A percentile compares a stretch with the other conserved stretches of the same genome.
Conservation (phyloP, 208 protist species). For the Willaertia magna region DNA sequence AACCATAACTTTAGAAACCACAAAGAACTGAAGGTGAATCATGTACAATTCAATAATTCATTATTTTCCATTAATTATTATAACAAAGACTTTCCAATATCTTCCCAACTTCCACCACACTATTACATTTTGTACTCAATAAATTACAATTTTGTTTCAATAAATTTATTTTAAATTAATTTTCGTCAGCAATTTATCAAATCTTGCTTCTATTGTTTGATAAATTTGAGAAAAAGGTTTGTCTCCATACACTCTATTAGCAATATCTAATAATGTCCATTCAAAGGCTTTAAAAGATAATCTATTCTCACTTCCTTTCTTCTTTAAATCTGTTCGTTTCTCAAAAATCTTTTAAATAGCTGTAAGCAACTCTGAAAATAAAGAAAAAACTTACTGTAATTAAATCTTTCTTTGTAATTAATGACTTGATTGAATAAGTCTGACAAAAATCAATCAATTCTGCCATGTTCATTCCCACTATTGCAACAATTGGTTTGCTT, state of each 20-base stretch:
- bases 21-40: background rate
- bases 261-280: background rate
- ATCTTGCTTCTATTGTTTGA: background rate
- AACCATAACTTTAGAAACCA: background rate
- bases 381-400: background rate
- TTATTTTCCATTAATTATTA: too few species aligned
- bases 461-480: background rate
- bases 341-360: background rate
- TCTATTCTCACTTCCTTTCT: background rate
- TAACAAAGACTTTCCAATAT: too few species aligned
- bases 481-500: background rate
- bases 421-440: background rate
- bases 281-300: background rate
- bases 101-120: too few species aligned
- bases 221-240: background rate
- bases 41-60: background rate
- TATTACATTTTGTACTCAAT: too few species aligned
- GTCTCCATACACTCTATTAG: background rate
- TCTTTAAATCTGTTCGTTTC: background rate
- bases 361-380: too few species aligned
- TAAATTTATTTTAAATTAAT: too few species aligned
- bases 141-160: too few species aligned
- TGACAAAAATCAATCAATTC: background rate
- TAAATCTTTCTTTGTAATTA: background rate
- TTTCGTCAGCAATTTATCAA: background rate